Conservation (phyloP, 495 filamentous ascomycete species). For the Recurvomyces mirabilis region DNA sequence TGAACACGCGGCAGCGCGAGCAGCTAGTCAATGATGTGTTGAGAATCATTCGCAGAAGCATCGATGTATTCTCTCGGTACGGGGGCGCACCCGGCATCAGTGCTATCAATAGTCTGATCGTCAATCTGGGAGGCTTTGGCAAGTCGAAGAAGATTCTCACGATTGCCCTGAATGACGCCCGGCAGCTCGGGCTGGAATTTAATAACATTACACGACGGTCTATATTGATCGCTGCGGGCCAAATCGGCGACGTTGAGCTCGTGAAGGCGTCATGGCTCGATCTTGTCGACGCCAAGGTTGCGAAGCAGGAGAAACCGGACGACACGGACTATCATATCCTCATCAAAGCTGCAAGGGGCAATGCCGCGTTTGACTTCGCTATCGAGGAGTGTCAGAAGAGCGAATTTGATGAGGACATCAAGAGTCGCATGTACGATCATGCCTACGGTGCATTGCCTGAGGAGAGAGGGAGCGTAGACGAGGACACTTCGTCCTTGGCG, state of each 20-base stretch:
- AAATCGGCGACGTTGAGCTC: constrained; percentile 22
- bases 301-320: constrained; percentile 1
- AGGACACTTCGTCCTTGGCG: not conserved
- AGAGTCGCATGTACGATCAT: not conserved
- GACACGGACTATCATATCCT: constrained; percentile 15
- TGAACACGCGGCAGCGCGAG: constrained; percentile 1
- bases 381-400: not conserved
- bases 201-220: constrained; percentile 29
- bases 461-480: not conserved
- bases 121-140: constrained; percentile 28
- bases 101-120: constrained; percentile 34
- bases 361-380: constrained; percentile 1
- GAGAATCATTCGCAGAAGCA: constrained; percentile 10
- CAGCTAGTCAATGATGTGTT: constrained; percentile 12
- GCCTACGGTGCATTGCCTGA: not conserved
- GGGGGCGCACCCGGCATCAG: constrained; percentile 17
- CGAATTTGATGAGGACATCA: too few species aligned
- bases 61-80: constrained; percentile 23
- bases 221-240: constrained; percentile 28
- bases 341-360: constrained; percentile 7
- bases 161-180: constrained; percentile 24
- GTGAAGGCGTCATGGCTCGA: constrained; percentile 18
- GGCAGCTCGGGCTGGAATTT: constrained; percentile 20
- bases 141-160: constrained; percentile 24
- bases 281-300: constrained; percentile 5